Conservation (phyloP, 2,329 filamentous ascomycete species). For the Aspergillus flavus region DNA sequence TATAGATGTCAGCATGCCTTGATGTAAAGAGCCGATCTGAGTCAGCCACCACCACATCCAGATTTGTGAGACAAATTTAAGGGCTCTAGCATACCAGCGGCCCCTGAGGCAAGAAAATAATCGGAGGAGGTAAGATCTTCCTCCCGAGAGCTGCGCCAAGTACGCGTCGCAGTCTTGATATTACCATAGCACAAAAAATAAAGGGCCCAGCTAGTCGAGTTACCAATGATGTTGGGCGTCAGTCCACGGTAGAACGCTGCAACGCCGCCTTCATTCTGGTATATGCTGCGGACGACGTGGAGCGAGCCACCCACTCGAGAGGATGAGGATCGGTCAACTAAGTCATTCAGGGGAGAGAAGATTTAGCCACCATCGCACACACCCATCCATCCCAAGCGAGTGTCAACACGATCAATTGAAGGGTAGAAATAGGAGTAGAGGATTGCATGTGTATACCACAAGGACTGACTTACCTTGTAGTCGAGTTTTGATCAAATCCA, state of each 20-base stretch:
- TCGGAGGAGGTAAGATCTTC: constrained; percentile 62
- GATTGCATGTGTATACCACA: neutral
- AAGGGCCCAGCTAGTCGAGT: constrained; percentile 84
- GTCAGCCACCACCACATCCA: constrained; percentile 1
- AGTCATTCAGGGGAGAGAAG: constrained; percentile 28
- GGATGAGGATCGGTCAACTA: constrained; percentile 54
- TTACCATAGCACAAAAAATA: constrained; percentile 81
- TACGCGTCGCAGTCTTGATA: constrained; percentile 58
- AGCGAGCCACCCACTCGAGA: constrained; percentile 56
- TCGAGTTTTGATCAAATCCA: constrained; percentile 95
- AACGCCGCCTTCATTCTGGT: constrained; percentile 58
- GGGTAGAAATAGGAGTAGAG: neutral
- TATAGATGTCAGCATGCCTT: constrained; percentile 73
- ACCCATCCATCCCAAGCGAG: neutral
- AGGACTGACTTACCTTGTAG: constrained; percentile 69
- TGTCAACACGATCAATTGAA: neutral
- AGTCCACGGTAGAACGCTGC: constrained; percentile 84
- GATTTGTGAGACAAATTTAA: neutral
- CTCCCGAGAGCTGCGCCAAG: constrained; percentile 35
- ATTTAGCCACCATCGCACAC: neutral
- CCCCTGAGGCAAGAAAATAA: constrained; percentile 77
- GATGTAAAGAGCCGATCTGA: neutral
- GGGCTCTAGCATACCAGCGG: constrained; percentile 49
- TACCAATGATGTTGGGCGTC: constrained; percentile 86
- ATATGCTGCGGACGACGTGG: constrained; percentile 55